Conservation (phyloP, 2,329 filamentous ascomycete species). For the Daldinia sp. region DNA sequence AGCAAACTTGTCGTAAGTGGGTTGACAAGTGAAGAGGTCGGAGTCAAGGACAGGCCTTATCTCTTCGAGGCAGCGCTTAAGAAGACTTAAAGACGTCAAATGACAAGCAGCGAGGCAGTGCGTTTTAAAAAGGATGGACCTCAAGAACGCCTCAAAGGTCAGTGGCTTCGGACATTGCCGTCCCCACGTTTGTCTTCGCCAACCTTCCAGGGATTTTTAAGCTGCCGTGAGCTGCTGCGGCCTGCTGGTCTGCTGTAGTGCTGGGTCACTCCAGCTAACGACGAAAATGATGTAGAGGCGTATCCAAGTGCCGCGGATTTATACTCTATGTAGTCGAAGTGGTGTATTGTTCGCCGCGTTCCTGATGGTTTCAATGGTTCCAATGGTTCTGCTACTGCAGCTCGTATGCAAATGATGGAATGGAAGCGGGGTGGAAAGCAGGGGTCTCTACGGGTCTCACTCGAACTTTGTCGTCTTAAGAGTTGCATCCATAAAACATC, state of each 20-base stretch:
- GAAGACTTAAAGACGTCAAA: constrained; percentile 35
- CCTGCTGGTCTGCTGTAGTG: constrained; percentile 20
- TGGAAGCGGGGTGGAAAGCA: constrained; percentile 25
- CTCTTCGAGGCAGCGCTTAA: constrained; percentile 11
- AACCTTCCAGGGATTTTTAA: constrained; percentile 9
- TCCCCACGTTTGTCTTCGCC: constrained; percentile 13
- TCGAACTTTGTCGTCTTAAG: constrained; percentile 27
- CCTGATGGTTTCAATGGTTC: neutral
- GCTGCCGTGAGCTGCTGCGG: constrained; percentile 1
- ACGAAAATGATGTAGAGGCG: constrained; percentile 27
- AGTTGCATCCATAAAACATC: constrained; percentile 16
- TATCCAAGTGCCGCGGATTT: constrained; percentile 8
- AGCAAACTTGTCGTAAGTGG: constrained; percentile 14
- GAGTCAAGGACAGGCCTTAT: neutral
- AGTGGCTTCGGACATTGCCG: constrained; percentile 42
- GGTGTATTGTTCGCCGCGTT: neutral
- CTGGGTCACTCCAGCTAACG: constrained; percentile 30
- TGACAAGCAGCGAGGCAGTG: constrained; percentile 39
- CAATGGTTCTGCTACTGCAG: constrained; percentile 19
- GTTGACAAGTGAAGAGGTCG: neutral
- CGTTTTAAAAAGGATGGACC: constrained; percentile 36
- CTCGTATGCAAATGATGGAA: constrained; percentile 26
- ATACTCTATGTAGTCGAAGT: neutral
- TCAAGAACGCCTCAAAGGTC: constrained; percentile 26
- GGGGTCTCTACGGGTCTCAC: constrained; percentile 17